Percentiles rank a stretch among this genome's conserved stretches.
These are phyloP conservation scores for Hericium alpestre DNA, from an alignment of 768 basidiomycete genomes.

Conservation along the genomic window DNA sequence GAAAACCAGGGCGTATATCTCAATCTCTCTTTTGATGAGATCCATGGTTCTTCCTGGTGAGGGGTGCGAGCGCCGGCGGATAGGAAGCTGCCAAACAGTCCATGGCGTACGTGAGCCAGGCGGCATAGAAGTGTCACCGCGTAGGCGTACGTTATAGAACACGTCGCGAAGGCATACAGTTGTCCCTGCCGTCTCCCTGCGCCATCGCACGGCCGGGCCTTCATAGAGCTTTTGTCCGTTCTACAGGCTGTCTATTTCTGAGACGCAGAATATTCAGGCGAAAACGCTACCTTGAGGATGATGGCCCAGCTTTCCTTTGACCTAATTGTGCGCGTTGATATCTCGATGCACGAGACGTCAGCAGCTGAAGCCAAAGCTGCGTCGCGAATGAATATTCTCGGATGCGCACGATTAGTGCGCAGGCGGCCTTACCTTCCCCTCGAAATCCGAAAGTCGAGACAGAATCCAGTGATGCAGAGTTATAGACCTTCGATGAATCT, in stretches of 20 bases:
- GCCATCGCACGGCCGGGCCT: conserved; percentile 69
- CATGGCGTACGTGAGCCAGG: background rate
- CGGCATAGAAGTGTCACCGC: background rate
- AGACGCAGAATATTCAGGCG: background rate
- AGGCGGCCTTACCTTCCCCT: conserved; percentile 66
- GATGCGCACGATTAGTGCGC: background rate
- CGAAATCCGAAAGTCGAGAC: conserved; percentile 78
- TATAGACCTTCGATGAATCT: conserved; percentile 71
- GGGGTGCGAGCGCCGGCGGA: conserved; percentile 66
- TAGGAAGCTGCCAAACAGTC: conserved; percentile 48
- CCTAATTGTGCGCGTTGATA: conserved; percentile 60
- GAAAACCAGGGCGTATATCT: conserved; percentile 63
- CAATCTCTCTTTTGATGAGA: conserved; percentile 59
- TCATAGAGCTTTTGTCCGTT: conserved; percentile 56
- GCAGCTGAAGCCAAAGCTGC: conserved; percentile 78
- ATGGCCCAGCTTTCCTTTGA: conserved; percentile 64
- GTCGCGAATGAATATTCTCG: background rate
- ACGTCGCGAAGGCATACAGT: conserved; percentile 78
- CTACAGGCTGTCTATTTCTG: conserved; percentile 25
- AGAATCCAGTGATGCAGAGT: conserved; percentile 35
- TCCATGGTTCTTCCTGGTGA: conserved; percentile 50
- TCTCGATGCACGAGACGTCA: conserved; percentile 70
- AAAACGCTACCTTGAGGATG: conserved; percentile 57
- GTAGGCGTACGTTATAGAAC: conserved; percentile 66
- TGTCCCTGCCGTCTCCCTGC: conserved; percentile 65